Base-by-base conservation (phyloP, 208 protist genomes). In the Leishmania mexicana region DNA sequence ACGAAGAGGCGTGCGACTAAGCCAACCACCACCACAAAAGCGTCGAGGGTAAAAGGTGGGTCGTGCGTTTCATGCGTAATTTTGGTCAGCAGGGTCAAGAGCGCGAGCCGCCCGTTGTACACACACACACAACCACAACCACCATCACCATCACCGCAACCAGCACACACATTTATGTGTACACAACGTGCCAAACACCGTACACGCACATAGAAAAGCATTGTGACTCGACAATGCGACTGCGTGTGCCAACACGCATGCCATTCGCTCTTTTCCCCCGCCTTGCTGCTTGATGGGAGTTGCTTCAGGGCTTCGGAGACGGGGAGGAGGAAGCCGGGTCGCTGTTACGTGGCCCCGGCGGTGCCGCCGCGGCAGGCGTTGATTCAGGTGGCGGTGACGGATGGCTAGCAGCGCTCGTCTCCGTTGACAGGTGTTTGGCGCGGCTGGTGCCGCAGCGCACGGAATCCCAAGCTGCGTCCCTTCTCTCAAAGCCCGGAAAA, bases 401-500 rank as follows among this genome's bases (percentile, higher is more conserved):
- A 47, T n/a, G 8, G 24, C 38, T 42, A 15, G 72, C 51, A 19
- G 47, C 17, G 72, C 49, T 42, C 19, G 35, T 40, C 19, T 76
- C 47, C 42, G 3, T 51, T 53, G 68, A 74, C n/a, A 31, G 19
- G 4, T 76, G 5, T 13, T 76, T 57, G 7, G 10, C 17, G 35
- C n/a, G 38, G 4, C 57, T 64, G 21, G n/a, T 10, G 51, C 17
- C 35, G 72, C 5, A 15, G n/a, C 17, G 5, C 47, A 11, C 31
- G 31, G 28, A 28, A 31, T 67, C 19, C 47, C 13, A 40, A 42
- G 54, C 21, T 17, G 5, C 15, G 38, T 38, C 40, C 24, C 11
- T 57, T 62, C 40, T n/a, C 57, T 78, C 65, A 1, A 75, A 13
- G 24, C 35, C 64, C 7, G 76, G 58, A 53, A 90, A 31, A 67